A percentile compares a stretch with the other conserved stretches of the same genome.
Conservation (phyloP, 208 protist species). For the Trypanosoma grayi region DNA sequence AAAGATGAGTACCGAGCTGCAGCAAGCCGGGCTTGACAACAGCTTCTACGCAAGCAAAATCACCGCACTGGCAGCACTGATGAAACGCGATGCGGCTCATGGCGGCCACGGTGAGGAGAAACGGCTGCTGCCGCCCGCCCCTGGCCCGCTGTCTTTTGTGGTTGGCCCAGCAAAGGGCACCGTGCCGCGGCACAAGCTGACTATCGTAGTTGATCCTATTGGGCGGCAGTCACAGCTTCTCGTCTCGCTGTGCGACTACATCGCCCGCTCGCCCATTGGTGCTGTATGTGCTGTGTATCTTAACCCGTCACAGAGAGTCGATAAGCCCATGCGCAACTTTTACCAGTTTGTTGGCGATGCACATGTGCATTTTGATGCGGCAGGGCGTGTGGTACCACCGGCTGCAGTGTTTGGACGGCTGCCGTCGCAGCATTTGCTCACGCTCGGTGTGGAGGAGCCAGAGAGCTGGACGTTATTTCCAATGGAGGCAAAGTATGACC, state of each 20-base stretch:
- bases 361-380: constrained; percentile 64
- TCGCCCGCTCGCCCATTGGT: constrained; percentile 38
- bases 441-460: constrained; percentile 88
- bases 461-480: constrained; percentile 89
- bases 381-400: constrained; percentile 54
- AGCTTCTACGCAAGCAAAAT: constrained; percentile 42
- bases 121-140: not conserved
- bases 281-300: constrained; percentile 67
- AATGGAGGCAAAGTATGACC: constrained; percentile 77
- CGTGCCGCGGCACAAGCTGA: constrained; percentile 33
- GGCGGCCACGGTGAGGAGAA: constrained; percentile 16
- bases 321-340: constrained; percentile 87
- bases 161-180: not conserved
- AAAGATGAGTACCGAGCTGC: constrained; percentile 19
- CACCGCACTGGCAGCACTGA: constrained; percentile 25
- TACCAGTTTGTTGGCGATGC: constrained; percentile 87
- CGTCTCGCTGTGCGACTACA: constrained; percentile 71
- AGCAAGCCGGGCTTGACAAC: constrained; percentile 31
- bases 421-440: constrained; percentile 52
- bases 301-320: constrained; percentile 56
- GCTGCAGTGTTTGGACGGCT: constrained; percentile 51
- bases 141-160: not conserved
- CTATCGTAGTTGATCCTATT: constrained; percentile 89
- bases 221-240: constrained; percentile 79
- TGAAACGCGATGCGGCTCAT: not conserved